Conservation (phyloP, 805 yeast genomes). For the Yarrowia keelungensis region DNA sequence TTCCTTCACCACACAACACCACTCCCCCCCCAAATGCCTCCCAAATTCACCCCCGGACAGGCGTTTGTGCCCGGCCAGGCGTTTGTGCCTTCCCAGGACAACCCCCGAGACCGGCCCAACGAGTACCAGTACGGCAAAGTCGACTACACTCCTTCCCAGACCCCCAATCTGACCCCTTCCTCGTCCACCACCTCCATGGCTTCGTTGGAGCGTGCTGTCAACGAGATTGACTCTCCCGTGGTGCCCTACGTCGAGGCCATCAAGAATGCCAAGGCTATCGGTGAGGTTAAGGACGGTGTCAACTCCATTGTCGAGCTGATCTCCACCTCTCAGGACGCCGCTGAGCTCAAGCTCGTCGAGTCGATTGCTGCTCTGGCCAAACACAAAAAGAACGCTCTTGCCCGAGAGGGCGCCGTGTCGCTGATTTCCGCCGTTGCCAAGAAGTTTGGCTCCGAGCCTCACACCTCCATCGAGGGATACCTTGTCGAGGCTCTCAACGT, state of each 20-base stretch:
- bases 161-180: conserved; percentile 36
- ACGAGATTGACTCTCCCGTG: conserved; percentile 71
- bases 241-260: conserved; percentile 62
- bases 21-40: conserved; percentile 5
- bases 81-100: conserved; percentile 9
- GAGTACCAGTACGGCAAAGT: conserved; percentile 34
- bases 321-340: conserved; percentile 58
- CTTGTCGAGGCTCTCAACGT: conserved; percentile 66
- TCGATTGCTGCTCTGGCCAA: conserved; percentile 70
- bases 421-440: conserved; percentile 65
- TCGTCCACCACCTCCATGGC: conserved; percentile 71
- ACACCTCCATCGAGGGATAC: conserved; percentile 75
- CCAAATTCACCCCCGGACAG: conserved; percentile 38
- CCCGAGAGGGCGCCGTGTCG: conserved; percentile 78
- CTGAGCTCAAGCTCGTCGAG: conserved; percentile 70
- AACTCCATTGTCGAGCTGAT: conserved; percentile 61
- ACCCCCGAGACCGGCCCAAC: conserved; percentile 38
- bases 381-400: conserved; percentile 72
- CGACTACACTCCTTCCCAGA: conserved; percentile 23
- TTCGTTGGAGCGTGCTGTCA: conserved; percentile 74
- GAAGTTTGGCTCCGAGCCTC: conserved; percentile 62
- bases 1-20: background rate
- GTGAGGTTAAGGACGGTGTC: conserved; percentile 64
- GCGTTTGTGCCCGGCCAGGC: conserved; percentile 27
- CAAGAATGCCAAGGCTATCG: conserved; percentile 58